Conservation (phyloP, 2,329 filamentous ascomycete species). For the Fusarium subtropicale region DNA sequence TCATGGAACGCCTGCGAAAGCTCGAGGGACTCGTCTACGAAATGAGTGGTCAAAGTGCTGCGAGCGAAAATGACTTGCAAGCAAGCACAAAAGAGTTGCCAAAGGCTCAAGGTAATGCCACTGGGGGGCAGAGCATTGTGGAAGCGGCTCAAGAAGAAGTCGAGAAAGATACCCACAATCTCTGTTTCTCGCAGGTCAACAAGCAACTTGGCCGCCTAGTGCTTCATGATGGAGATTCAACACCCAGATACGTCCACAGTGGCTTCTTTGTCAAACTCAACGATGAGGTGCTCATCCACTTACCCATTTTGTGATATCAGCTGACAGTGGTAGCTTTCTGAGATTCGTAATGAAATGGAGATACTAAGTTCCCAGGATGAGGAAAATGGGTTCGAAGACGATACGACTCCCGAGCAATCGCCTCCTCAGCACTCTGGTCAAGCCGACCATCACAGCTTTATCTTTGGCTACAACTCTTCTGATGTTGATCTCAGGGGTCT, state of each 20-base stretch:
- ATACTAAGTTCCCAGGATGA: constrained; percentile 29
- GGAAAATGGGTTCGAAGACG: constrained; percentile 21
- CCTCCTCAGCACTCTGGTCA: constrained; percentile 19
- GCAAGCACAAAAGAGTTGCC: neutral
- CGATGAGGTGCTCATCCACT: constrained; percentile 68
- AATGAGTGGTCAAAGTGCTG: constrained; percentile 64
- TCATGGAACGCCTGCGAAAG: constrained; percentile 76
- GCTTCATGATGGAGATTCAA: constrained; percentile 74
- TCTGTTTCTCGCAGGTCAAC: constrained; percentile 56
- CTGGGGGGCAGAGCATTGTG: constrained; percentile 13
- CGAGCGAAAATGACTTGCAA: neutral
- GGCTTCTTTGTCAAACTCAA: constrained; percentile 80
- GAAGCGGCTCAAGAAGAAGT: constrained; percentile 30
- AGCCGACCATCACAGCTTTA: constrained; percentile 36
- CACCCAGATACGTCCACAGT: constrained; percentile 78
- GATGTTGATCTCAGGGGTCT: constrained; percentile 26
- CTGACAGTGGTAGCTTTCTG: constrained; percentile 30
- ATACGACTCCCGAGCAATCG: constrained; percentile 36
- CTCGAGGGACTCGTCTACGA: constrained; percentile 80
- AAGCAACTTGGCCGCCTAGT: constrained; percentile 68
- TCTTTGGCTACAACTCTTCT: constrained; percentile 35
- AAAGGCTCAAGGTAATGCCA: constrained; percentile 1
- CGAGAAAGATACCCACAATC: constrained; percentile 47
- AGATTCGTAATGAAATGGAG: constrained; percentile 36
- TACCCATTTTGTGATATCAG: too few relatives aligned